phyloP scores from a whole-genome alignment of 768 basidiomycete genomes.

The Termitomyces eurrhizus region DNA sequence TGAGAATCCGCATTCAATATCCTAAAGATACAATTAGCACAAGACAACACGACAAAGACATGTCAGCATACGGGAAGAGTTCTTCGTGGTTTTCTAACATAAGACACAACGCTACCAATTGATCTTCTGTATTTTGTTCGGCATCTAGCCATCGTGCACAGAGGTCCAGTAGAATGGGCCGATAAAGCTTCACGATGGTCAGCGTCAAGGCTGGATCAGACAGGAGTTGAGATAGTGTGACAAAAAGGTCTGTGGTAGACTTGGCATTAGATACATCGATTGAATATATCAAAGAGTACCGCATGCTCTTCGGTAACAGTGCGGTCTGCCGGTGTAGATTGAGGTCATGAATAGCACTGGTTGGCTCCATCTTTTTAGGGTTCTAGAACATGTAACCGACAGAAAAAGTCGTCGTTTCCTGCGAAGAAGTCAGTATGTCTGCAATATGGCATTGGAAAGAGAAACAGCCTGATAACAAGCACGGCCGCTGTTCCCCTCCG shows the following conservation, averaged over 20 bases:
- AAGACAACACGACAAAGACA: constrained; percentile 6
- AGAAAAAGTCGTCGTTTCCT: not conserved
- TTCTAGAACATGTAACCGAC: constrained; percentile 8
- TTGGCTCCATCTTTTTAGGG: constrained; percentile 12
- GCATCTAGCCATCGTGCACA: constrained; percentile 79
- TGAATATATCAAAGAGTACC: constrained; percentile 37
- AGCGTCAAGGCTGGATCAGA: constrained; percentile 59
- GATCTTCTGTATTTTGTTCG: constrained; percentile 44
- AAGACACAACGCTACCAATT: constrained; percentile 19
- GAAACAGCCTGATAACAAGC: not conserved
- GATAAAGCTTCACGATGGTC: constrained; percentile 58
- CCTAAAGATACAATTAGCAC: not conserved
- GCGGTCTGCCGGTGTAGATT: constrained; percentile 53
- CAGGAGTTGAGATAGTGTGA: constrained; percentile 56
- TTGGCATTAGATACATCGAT: constrained; percentile 33
- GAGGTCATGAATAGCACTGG: constrained; percentile 47
- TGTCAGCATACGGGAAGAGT: constrained; percentile 56
- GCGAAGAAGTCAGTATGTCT: too few relatives aligned
- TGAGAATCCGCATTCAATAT: constrained; percentile 44
- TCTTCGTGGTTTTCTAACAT: constrained; percentile 69
- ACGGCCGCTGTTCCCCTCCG: not conserved
- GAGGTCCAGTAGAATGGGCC: constrained; percentile 77
- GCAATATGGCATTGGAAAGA: too few relatives aligned
- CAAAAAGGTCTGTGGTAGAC: constrained; percentile 41
- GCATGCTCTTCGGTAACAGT: constrained; percentile 40